Evolutionary conservation across 331 rosid genomes (phyloP), one percentile per base, ranked within the genome.

Genomic region (Saraca asoca): DNA sequence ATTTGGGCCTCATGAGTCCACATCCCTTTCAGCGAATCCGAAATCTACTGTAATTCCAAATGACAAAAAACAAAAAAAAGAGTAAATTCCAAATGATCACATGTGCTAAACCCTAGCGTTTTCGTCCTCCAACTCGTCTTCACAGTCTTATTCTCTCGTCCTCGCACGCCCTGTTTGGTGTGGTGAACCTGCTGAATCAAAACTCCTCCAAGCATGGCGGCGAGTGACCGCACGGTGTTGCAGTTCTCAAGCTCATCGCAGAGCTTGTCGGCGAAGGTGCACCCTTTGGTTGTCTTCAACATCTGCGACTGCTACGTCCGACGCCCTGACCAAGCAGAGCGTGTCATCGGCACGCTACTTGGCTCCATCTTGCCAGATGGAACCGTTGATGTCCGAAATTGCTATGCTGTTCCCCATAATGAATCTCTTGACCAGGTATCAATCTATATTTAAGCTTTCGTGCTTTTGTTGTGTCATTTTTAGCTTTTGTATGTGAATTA

Each of bases 321-420:
- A 12, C 99, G 97, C 42, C 95, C 97, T 7, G 99, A 90, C 83
- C 96, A 86, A 73, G 89, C 96, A 8, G 96, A 94, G 67, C 92
- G 99, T 43, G 96, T 94, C 57, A 94, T 94, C 69, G 97, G 99
- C 24, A 94, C 97, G 7, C 99, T 94, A 12, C 97, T 94, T 6
- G 97, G 99, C 15, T 90, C 90, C 44, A 58, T 93, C 59, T 77
- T 85, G 7, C 86, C 97, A 33, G 92, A 93, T 5, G 98, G 98
- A 68, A 90, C 95, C 14, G 87, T 93, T 2, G 97, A 93, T 66
- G 79, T 93, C 67, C 83, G 97, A 51, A 93, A 93, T 79, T 90
- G 96, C 12, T 93, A 93, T 44, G 98, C 98, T 5, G 98, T 93
- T 73, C 98, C 98, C 68, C 98, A 93, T 70, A 92, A 46, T 14